phyloP scores from a whole-genome alignment of 106 monocot genomes.

The Vanilla planifolia region DNA sequence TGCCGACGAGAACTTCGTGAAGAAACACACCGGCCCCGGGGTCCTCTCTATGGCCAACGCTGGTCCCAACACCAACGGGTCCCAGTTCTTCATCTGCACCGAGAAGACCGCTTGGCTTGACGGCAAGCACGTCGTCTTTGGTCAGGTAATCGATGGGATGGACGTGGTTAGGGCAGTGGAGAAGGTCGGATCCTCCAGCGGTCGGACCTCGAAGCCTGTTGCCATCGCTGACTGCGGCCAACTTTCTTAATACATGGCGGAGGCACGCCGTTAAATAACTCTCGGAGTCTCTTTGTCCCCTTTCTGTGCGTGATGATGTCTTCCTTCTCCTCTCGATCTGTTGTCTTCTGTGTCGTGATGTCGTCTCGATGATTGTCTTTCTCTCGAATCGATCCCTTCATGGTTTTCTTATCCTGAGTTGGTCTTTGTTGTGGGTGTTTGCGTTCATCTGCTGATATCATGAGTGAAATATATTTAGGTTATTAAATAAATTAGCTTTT shows the following conservation, averaged over 20 bases:
- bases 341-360: no score
- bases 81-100: slow-evolving; percentile 86
- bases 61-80: slow-evolving; percentile 68
- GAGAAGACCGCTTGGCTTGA: slow-evolving; percentile 58
- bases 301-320: no score
- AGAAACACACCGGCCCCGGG: slow-evolving; percentile 56
- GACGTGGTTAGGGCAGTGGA: slow-evolving; percentile 46
- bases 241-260: slow-evolving; percentile 40
- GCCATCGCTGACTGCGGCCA: slow-evolving; percentile 52
- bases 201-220: slow-evolving; percentile 34
- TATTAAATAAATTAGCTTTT: no score
- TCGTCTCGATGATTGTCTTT: no score
- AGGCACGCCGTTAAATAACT: no score
- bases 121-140: slow-evolving; percentile 75
- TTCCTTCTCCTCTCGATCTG: no score
- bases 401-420: no score
- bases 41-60: slow-evolving; percentile 87
- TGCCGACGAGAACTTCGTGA: slow-evolving; percentile 62
- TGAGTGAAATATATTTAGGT: no score
- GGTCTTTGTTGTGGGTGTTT: no score
- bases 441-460: no score
- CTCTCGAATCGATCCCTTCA: no score
- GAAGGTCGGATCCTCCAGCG: slow-evolving; percentile 38
- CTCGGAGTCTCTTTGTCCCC: no score
- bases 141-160: slow-evolving; percentile 54